Evolutionary conservation across 805 yeast genomes (phyloP).

Genomic region (Zygotorulaspora sp.): DNA sequence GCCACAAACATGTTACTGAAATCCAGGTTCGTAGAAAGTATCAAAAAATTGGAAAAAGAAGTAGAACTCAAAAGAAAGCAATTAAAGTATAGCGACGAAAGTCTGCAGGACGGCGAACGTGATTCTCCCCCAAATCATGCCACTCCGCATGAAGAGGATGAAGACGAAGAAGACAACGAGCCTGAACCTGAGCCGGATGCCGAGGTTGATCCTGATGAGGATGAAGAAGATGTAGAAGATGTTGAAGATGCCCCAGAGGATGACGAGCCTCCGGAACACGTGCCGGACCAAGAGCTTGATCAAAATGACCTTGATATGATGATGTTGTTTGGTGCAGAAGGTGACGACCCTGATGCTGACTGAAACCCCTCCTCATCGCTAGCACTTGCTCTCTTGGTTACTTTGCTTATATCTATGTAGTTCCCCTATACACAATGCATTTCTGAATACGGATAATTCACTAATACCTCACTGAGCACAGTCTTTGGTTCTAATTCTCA

Average conservation of each 20-base stretch:
- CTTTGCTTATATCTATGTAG: too few relatives aligned
- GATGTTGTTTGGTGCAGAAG: slow-evolving; percentile 38
- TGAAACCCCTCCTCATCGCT: too few relatives aligned
- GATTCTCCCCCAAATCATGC: slow-evolving; percentile 7
- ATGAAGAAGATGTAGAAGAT: slow-evolving; percentile 28
- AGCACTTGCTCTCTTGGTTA: too few relatives aligned
- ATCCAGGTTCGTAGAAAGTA: slow-evolving; percentile 78
- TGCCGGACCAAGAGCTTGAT: slow-evolving; percentile 30
- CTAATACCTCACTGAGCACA: too few relatives aligned
- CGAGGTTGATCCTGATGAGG: slow-evolving; percentile 18
- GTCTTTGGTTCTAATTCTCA: too few relatives aligned
- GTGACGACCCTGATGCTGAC: slow-evolving; percentile 21
- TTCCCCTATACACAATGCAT: too few relatives aligned
- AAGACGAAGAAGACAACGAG: slow-evolving; percentile 36
- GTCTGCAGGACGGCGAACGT: slow-evolving; percentile 4
- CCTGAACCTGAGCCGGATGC: slow-evolving; percentile 23
- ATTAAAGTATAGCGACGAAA: slow-evolving; percentile 41
- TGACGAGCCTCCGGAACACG: slow-evolving; percentile 11
- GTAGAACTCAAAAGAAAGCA: slow-evolving; percentile 74
- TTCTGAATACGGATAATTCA: too few relatives aligned
- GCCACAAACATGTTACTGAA: slow-evolving; percentile 81
- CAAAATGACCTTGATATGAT: slow-evolving; percentile 37
- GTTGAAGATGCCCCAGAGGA: slow-evolving; percentile 31
- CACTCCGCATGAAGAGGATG: slow-evolving; percentile 32
- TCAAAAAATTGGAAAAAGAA: slow-evolving; percentile 71